Conservation (phyloP, 2,329 filamentous ascomycete species). For the Talaromyces sp. region DNA sequence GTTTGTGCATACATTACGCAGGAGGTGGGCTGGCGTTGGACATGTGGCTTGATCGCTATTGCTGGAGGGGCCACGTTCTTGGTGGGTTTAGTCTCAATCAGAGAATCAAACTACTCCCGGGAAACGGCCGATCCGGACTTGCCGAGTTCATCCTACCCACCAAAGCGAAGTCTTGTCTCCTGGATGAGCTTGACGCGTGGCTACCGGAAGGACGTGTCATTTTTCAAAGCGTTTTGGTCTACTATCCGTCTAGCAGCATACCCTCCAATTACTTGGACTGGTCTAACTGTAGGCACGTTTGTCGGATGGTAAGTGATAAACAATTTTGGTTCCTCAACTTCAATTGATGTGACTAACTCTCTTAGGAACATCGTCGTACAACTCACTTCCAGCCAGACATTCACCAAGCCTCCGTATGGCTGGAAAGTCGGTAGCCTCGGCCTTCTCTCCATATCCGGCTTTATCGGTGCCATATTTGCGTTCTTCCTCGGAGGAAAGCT, state of each 20-base stretch:
- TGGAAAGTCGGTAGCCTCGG: slow-evolving; percentile 27
- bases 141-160: not conserved
- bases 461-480: slow-evolving; percentile 21
- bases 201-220: slow-evolving; percentile 27
- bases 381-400: slow-evolving; percentile 27
- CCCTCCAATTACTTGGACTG: slow-evolving; percentile 28
- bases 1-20: not conserved
- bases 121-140: not conserved
- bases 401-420: slow-evolving; percentile 27
- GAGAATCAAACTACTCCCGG: not conserved
- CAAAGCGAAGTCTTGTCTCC: not conserved
- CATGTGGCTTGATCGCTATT: not conserved
- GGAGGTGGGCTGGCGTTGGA: not conserved
- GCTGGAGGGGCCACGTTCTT: not conserved
- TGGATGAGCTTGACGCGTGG: not conserved
- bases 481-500: slow-evolving; percentile 29
- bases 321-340: no score
- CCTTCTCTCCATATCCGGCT: slow-evolving; percentile 23
- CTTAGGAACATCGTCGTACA: slow-evolving; percentile 32
- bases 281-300: slow-evolving; percentile 28
- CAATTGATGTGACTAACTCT: slow-evolving; percentile 9
- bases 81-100: not conserved
- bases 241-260: slow-evolving; percentile 26
- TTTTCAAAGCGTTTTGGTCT: slow-evolving; percentile 24
- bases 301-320: not conserved